Conservation (phyloP, 2,329 filamentous ascomycete genomes). For the Scleromitrula shiraiana region DNA sequence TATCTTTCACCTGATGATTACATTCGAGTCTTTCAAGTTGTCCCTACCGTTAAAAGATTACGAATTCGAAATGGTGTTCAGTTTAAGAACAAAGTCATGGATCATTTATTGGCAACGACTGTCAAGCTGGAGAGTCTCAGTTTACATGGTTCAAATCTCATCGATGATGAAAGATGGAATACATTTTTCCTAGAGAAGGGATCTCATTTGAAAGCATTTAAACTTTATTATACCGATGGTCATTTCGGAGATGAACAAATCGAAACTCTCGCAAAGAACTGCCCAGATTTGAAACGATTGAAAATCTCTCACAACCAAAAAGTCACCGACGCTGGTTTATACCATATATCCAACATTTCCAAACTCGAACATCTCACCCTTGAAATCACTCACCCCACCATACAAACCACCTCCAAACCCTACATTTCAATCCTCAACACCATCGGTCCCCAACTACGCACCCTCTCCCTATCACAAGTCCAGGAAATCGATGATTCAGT, state of each 20-base stretch:
- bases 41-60: conserved; percentile 60
- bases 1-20: conserved; percentile 70
- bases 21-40: conserved; percentile 69
- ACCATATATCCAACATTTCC: conserved; percentile 52
- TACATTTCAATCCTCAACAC: conserved; percentile 53
- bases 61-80: conserved; percentile 82
- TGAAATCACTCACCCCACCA: conserved; percentile 50
- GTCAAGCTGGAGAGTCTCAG: conserved; percentile 64
- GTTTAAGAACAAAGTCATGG: conserved; percentile 77
- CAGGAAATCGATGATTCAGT: conserved; percentile 58
- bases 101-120: conserved; percentile 69
- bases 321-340: conserved; percentile 57
- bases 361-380: conserved; percentile 69
- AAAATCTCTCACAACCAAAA: conserved; percentile 78
- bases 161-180: conserved; percentile 70
- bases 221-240: conserved; percentile 77
- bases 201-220: conserved; percentile 54
- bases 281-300: conserved; percentile 62
- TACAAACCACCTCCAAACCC: conserved; percentile 45
- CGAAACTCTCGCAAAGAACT: conserved; percentile 50
- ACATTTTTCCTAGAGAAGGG: conserved; percentile 61
- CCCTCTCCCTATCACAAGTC: conserved; percentile 69
- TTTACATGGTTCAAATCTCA: conserved; percentile 75
- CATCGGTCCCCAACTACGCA: conserved; percentile 61
- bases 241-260: conserved; percentile 70